Evolutionary conservation across 2,329 filamentous ascomycete genomes (phyloP).

Genomic region (Chrysoporthe puriensis): DNA sequence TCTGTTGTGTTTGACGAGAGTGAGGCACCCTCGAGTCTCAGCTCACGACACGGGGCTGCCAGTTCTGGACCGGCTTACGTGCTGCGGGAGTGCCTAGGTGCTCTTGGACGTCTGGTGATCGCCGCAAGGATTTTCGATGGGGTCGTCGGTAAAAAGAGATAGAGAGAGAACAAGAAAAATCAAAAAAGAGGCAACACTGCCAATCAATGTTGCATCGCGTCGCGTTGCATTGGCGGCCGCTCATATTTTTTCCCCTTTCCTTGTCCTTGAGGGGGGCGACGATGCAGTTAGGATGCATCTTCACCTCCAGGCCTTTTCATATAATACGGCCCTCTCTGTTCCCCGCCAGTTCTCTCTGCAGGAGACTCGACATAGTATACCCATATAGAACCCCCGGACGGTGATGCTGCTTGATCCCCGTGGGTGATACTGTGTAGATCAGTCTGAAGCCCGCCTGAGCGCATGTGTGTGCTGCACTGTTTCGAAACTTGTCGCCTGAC

Average conservation of each 20-base stretch:
- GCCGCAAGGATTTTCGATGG: constrained; percentile 3
- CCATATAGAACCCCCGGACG: too few species aligned
- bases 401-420: background rate
- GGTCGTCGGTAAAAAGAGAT: background rate
- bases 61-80: background rate
- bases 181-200: background rate
- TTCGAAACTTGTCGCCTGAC: too few species aligned
- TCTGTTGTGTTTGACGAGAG: background rate
- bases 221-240: background rate
- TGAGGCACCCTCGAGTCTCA: constrained; percentile 22
- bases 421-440: background rate
- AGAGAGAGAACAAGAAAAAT: background rate
- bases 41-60: constrained; percentile 9
- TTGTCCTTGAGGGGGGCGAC: background rate
- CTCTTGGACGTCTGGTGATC: constrained; percentile 1
- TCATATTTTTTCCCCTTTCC: background rate
- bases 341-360: background rate
- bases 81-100: background rate
- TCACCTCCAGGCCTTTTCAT: too few species aligned
- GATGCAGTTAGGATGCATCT: background rate
- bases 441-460: too few species aligned
- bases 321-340: background rate
- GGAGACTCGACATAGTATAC: background rate
- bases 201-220: constrained; percentile 2
- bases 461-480: too few species aligned